A percentile compares a stretch with the other conserved stretches of the same genome.
Evolutionary conservation across 257 asterid genomes (phyloP).

Genomic region (Forsythia viridissima): DNA sequence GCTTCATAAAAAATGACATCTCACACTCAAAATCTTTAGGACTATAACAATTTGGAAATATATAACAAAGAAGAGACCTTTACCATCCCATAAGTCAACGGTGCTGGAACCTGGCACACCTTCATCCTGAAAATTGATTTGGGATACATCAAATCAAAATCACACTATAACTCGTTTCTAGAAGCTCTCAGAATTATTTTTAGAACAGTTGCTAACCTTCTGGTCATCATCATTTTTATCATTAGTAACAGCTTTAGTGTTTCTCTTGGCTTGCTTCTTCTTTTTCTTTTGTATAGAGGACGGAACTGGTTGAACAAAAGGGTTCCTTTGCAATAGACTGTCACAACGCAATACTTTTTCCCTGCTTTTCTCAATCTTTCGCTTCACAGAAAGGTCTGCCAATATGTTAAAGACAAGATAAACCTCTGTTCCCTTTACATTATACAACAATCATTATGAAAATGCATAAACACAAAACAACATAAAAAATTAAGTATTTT

Average conservation of each 20-base stretch:
- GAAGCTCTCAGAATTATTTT: not conserved
- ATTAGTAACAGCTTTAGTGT: conserved; percentile 35
- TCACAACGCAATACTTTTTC: conserved; percentile 72
- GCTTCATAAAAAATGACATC: conserved; percentile 27
- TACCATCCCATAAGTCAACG: conserved; percentile 67
- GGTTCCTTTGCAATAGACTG: conserved; percentile 76
- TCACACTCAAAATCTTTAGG: conserved; percentile 1
- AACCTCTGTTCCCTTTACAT: not conserved
- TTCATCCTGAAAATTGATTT: conserved; percentile 42
- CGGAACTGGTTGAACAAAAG: conserved; percentile 71
- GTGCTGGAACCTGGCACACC: conserved; percentile 41
- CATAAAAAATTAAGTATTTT: not conserved
- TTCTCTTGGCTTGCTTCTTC: conserved; percentile 64
- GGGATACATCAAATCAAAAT: not conserved
- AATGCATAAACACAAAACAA: not conserved
- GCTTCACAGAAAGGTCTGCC: conserved; percentile 75
- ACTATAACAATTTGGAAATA: not conserved
- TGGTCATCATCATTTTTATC: conserved; percentile 32
- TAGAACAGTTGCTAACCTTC: conserved; percentile 40
- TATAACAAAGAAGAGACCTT: conserved; percentile 36
- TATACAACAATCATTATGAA: conserved; percentile 12
- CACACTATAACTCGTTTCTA: conserved; percentile 12
- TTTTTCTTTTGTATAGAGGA: conserved; percentile 70
- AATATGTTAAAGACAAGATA: not conserved
- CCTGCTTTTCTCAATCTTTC: conserved; percentile 85